Evolutionary conservation across 139 green algal species (phyloP), one percentile per base, ranked within the genome.

Genomic region (Deuterostichococcus epilithicus): DNA sequence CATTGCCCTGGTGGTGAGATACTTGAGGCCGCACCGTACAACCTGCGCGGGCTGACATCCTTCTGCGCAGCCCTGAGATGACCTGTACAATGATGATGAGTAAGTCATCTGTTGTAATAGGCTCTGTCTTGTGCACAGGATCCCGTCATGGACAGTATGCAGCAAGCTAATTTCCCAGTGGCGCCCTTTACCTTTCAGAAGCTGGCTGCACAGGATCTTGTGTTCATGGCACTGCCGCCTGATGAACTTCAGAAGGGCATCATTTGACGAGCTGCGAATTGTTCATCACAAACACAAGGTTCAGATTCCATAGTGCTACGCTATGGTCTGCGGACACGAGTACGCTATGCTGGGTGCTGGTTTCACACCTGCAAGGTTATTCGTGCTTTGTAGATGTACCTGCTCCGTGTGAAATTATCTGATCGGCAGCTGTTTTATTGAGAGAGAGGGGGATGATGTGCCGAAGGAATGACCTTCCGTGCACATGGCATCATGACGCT

Each of bases 1-100:
- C 26, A 36, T 83, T 8, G 73, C 28, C 15, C 32, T 83, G 30
- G 28, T 37, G 32, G 78, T 79, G 35, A 76, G 67, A 23, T 25
- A n/a, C 26, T 78, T 36, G 26, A n/a, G 36, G 38, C 35, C 37
- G 44, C 23, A 32, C 25, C 18, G 33, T 52, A 20, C 30, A 33
- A 70, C 34, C 26, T 70, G 15, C 34, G 2, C 67, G 20, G 4
- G 59, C 59, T n/a, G 4, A n/a, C 26, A n/a, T 33, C 20, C 5
- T 68, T 32, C 59, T 69, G 63, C 63, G 15, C n/a, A 69, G 63
- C 3, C 28, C 23, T 22, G 5, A 38, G 5, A 10, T 22, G 5
- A 38, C 28, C 2, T 36, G 20, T 22, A 37, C 23, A 37, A 13
- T 28, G 20, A 63, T 5, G 20, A 23, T 8, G 10, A 52, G 59